Evolutionary conservation across 2,329 filamentous ascomycete genomes (phyloP).

Genomic region (Neonectria neomacrospora): DNA sequence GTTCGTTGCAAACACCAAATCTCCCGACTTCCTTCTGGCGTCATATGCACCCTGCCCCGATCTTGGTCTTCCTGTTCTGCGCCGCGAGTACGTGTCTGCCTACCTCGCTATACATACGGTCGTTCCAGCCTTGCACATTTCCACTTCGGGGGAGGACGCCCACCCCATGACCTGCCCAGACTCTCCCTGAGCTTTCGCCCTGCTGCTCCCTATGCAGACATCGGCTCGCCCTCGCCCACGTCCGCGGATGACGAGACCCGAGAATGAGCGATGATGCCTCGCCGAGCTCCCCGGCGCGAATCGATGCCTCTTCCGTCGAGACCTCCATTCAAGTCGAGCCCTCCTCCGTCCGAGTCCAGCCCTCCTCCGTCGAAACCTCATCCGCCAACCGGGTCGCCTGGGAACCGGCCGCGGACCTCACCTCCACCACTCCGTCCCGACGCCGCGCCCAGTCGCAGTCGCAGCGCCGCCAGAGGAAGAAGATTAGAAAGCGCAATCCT

Average conservation of each 20-base stretch:
- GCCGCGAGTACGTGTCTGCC: conserved; percentile 3
- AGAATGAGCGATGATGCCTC: conserved; percentile 65
- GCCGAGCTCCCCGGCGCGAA: conserved; percentile 54
- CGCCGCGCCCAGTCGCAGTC: conserved; percentile 35
- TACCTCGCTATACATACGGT: not conserved
- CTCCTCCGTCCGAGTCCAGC: conserved; percentile 50
- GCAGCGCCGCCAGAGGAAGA: conserved; percentile 51
- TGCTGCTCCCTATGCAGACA: conserved; percentile 44
- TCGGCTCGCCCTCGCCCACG: conserved; percentile 25
- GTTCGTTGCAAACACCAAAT: conserved; percentile 4
- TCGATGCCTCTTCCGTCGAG: conserved; percentile 37
- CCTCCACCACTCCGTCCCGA: conserved; percentile 21
- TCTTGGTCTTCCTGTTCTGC: not conserved
- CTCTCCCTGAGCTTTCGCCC: conserved; percentile 40
- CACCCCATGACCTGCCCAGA: conserved; percentile 41
- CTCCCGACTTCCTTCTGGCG: conserved; percentile 1
- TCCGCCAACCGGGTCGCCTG: conserved; percentile 36
- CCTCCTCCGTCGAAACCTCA: conserved; percentile 33
- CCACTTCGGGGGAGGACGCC: not conserved
- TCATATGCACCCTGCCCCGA: not conserved
- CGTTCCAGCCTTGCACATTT: conserved; percentile 7
- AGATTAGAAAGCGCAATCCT: conserved; percentile 51
- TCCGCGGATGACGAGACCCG: conserved; percentile 49
- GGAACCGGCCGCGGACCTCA: conserved; percentile 29
- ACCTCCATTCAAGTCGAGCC: conserved; percentile 51